A percentile compares a stretch with the other conserved stretches of the same genome.
Conservation (phyloP, 1,284 basidiomycete species). For the Cystobasidium sp. region DNA sequence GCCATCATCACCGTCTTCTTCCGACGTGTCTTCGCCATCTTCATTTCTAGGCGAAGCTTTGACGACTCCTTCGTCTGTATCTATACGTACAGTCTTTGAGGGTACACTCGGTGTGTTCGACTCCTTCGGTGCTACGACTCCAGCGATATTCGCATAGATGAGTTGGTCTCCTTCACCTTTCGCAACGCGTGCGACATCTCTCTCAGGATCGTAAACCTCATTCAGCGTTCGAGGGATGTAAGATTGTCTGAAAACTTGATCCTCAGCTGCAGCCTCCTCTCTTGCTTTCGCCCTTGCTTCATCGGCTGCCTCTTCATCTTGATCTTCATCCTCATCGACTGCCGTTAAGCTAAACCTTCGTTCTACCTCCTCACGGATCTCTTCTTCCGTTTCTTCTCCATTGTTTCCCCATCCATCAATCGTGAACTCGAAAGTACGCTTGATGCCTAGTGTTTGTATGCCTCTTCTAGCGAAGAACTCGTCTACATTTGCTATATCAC, state of each 20-base stretch:
- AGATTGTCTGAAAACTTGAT: slow-evolving; percentile 81
- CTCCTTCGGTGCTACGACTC: slow-evolving; percentile 62
- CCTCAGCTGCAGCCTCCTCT: slow-evolving; percentile 64
- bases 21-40: slow-evolving; percentile 52
- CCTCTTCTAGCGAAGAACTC: slow-evolving; percentile 85
- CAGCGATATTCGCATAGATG: slow-evolving; percentile 84
- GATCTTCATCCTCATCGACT: slow-evolving; percentile 38
- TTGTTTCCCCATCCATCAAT: slow-evolving; percentile 63
- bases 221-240: slow-evolving; percentile 92
- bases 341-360: slow-evolving; percentile 42
- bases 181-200: slow-evolving; percentile 76
- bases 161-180: slow-evolving; percentile 71
- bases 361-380: slow-evolving; percentile 46
- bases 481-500: slow-evolving; percentile 89
- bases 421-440: slow-evolving; percentile 85
- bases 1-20: slow-evolving; percentile 53
- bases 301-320: slow-evolving; percentile 48
- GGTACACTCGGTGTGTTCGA: background rate
- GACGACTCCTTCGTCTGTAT: slow-evolving; percentile 6
- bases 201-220: slow-evolving; percentile 88
- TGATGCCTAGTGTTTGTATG: slow-evolving; percentile 75
- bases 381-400: slow-evolving; percentile 53
- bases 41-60: slow-evolving; percentile 2
- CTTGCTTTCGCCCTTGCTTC: slow-evolving; percentile 54
- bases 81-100: slow-evolving; percentile 2